Percentiles rank a stretch among this genome's conserved stretches.
These are phyloP conservation scores for Penicillium sp. DNA, from an alignment of 2,329 filamentous ascomycete species.

Conservation along the genomic window DNA sequence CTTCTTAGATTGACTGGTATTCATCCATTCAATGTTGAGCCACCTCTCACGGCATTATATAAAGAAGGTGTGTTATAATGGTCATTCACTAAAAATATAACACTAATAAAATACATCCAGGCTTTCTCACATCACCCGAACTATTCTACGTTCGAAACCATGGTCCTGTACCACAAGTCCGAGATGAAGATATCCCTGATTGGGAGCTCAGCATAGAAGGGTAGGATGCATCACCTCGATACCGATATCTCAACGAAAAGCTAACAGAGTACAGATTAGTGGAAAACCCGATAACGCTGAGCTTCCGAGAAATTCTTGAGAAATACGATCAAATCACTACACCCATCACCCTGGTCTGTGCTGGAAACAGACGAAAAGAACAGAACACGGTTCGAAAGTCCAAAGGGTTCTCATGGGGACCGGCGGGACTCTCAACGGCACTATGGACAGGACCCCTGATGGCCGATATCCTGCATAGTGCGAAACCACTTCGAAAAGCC, in stretches of 20 bases:
- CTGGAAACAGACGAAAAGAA: conserved; percentile 88
- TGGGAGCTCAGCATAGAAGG: conserved; percentile 87
- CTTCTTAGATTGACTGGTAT: conserved; percentile 83
- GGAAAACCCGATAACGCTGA: conserved; percentile 70
- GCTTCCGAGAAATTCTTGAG: conserved; percentile 67
- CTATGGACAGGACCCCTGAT: conserved; percentile 83
- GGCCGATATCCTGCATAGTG: conserved; percentile 66
- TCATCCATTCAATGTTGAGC: conserved; percentile 89
- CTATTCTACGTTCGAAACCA: conserved; percentile 93
- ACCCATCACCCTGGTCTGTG: conserved; percentile 86
- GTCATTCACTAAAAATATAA: background rate
- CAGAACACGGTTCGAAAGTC: conserved; percentile 88
- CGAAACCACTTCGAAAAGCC: conserved; percentile 67
- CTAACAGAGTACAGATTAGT: conserved; percentile 57
- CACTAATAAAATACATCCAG: conserved; percentile 42
- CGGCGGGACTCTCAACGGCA: conserved; percentile 81
- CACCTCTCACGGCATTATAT: conserved; percentile 75
- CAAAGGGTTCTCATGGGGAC: conserved; percentile 92
- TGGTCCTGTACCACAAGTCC: conserved; percentile 74
- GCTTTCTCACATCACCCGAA: conserved; percentile 83
- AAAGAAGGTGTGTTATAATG: conserved; percentile 49
- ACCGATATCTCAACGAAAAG: background rate
- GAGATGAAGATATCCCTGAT: conserved; percentile 68
- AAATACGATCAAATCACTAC: conserved; percentile 80
- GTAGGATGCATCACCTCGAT: conserved; percentile 22